A percentile compares a stretch with the other conserved stretches of the same genome.
phyloP scores from a whole-genome alignment of 108 stramenopile species.

The Conticribra guillardii region DNA sequence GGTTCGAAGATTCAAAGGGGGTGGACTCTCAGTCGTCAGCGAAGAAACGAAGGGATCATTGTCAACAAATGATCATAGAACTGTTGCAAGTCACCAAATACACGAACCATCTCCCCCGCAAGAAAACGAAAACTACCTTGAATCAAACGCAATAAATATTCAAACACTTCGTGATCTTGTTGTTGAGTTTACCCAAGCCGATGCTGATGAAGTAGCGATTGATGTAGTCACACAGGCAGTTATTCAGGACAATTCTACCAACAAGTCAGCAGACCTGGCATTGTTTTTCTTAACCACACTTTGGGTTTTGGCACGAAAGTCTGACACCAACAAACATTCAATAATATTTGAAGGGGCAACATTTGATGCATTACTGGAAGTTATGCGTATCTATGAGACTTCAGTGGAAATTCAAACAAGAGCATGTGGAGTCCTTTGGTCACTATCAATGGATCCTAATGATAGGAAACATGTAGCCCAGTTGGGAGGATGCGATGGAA shows the following conservation, averaged over 20 bases:
- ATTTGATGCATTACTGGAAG: slow-evolving; percentile 50
- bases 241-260: slow-evolving; percentile 26
- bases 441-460: slow-evolving; percentile 32
- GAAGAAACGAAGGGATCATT: not conserved
- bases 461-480: slow-evolving; percentile 33
- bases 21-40: not conserved
- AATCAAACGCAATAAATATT: slow-evolving; percentile 13
- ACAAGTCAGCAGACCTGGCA: slow-evolving; percentile 27
- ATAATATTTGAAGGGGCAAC: slow-evolving; percentile 30
- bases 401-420: slow-evolving; percentile 31
- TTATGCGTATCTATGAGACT: slow-evolving; percentile 42
- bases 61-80: not conserved
- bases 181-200: slow-evolving; percentile 5
- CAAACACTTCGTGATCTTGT: slow-evolving; percentile 23
- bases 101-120: slow-evolving; percentile 14
- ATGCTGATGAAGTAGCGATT: slow-evolving; percentile 28
- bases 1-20: not conserved
- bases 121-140: slow-evolving; percentile 8
- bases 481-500: slow-evolving; percentile 36
- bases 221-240: slow-evolving; percentile 24
- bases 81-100: slow-evolving; percentile 27
- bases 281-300: slow-evolving; percentile 36
- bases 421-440: slow-evolving; percentile 40
- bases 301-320: slow-evolving; percentile 36
- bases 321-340: slow-evolving; percentile 30